Evolutionary conservation across 495 filamentous ascomycete genomes (phyloP), one percentile per base, ranked within the genome.

Genomic region (Oidiodendron maius): DNA sequence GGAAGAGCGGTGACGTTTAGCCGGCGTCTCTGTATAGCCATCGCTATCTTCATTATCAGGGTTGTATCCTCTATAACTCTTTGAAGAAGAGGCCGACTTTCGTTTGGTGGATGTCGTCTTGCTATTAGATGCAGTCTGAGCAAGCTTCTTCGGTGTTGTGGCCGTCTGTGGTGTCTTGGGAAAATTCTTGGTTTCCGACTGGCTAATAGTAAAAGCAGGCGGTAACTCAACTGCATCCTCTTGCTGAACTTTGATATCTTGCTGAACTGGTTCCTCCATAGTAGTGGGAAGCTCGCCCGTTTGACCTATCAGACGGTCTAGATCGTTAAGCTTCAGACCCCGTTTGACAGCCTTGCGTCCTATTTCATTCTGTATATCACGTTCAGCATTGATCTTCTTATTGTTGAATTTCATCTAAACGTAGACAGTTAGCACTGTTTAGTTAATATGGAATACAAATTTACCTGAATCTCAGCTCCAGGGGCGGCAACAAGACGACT

Each of bases 321-420:
- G 15, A 40, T 16, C 4, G 11, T 32, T 25, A 2, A 37, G n/a
- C 17, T 2, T 37, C 3, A 16, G 1, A 12, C 34, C 49, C 1
- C 16, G 18, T 26, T 48, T 48, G 28, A 52, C 28, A 2, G 21
- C n/a, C 30, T 51, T 21, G 3, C 50, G 44, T 13, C 54, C 54
- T 16, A 57, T 48, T 6, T 48, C 37, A 18, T 57, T 57, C 40
- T 53, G 45, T 2, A 30, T 30, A 22, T 57, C 46, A 5, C 53
- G 32, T 11, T 44, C 20, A 2, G 38, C 18, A 24, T 57, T 57
- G 10, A 57, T 48, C 18, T 41, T 40, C 17, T 46, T 40, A 34
- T 57, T 57, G 6, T 24, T 34, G n/a, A 35, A 11, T 28, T 57
- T 57, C 4, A 35, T 37, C 49, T 57, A 30, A 1, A 20, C 28